Percentiles rank a stretch among this genome's conserved stretches.
Evolutionary conservation across 2,329 filamentous ascomycete genomes (phyloP).

Genomic region (Curvularia verruculosa): DNA sequence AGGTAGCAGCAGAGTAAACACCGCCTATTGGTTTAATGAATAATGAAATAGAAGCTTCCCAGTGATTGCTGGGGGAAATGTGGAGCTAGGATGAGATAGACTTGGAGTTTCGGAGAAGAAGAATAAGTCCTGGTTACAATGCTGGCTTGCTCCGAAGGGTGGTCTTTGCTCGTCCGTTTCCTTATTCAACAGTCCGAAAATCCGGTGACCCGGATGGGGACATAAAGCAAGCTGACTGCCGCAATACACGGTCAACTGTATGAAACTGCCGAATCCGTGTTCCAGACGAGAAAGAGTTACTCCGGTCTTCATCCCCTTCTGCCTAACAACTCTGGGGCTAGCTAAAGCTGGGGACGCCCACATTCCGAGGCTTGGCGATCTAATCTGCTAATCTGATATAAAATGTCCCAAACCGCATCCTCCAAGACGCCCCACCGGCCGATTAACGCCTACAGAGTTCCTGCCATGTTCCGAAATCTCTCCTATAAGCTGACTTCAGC

Average conservation of each 20-base stretch:
- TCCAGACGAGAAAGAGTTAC: slow-evolving; percentile 3
- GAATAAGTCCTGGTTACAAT: slow-evolving; percentile 1
- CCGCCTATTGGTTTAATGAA: background rate
- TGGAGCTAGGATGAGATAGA: slow-evolving; percentile 3
- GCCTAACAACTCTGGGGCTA: slow-evolving; percentile 17
- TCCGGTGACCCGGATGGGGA: slow-evolving; percentile 7
- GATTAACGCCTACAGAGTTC: slow-evolving; percentile 45
- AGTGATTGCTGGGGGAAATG: background rate
- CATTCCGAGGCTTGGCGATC: slow-evolving; percentile 46
- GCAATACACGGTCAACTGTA: background rate
- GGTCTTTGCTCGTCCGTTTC: background rate
- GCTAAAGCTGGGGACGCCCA: slow-evolving; percentile 25
- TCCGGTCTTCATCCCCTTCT: slow-evolving; percentile 1
- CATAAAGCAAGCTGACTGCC: slow-evolving; percentile 9
- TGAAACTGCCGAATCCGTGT: background rate
- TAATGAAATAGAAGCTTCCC: background rate
- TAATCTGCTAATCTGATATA: slow-evolving; percentile 47
- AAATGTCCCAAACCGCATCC: slow-evolving; percentile 24
- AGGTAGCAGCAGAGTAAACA: background rate
- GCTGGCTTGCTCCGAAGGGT: slow-evolving; percentile 1
- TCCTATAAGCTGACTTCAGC: slow-evolving; percentile 47
- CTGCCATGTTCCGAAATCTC: slow-evolving; percentile 45
- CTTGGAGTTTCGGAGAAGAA: slow-evolving; percentile 6
- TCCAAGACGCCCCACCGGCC: slow-evolving; percentile 31
- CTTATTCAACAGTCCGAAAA: slow-evolving; percentile 1